Conservation (phyloP, 2,329 filamentous ascomycete genomes). For the Passalora sequoiae region DNA sequence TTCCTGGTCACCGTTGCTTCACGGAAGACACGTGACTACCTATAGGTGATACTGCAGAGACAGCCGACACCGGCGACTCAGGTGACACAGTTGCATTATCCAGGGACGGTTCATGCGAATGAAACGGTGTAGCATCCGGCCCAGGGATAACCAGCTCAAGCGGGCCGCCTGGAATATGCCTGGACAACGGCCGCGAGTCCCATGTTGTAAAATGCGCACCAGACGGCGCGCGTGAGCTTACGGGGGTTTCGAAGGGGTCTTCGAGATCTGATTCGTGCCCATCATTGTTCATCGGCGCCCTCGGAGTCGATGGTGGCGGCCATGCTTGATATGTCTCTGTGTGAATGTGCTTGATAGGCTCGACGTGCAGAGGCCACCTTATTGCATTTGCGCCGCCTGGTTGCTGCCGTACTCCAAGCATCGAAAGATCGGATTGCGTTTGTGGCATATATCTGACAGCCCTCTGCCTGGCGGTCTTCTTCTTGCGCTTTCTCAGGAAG, state of each 20-base stretch:
- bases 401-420: slow-evolving; percentile 16
- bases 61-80: slow-evolving; percentile 14
- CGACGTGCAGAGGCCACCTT: slow-evolving; percentile 3
- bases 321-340: slow-evolving; percentile 5
- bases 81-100: slow-evolving; percentile 10
- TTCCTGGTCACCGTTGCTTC: slow-evolving; percentile 1
- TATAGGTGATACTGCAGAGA: slow-evolving; percentile 13
- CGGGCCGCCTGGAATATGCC: slow-evolving; percentile 5
- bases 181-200: neutral
- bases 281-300: neutral
- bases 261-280: too few relatives aligned
- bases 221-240: slow-evolving; percentile 8
- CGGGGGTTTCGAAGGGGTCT: slow-evolving; percentile 8
- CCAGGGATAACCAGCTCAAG: slow-evolving; percentile 10
- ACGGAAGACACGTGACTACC: slow-evolving; percentile 10
- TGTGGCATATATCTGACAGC: slow-evolving; percentile 11
- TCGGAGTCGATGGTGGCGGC: slow-evolving; percentile 4
- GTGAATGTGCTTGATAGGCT: slow-evolving; percentile 2
- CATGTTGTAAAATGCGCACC: neutral
- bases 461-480: slow-evolving; percentile 3
- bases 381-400: slow-evolving; percentile 3
- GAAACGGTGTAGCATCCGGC: slow-evolving; percentile 2
- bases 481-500: slow-evolving; percentile 11
- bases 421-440: slow-evolving; percentile 17
- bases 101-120: slow-evolving; percentile 13